A percentile compares a stretch with the other conserved stretches of the same genome.
Conservation (phyloP, 176 grass and related monocot genomes). For the Secale cereale region DNA sequence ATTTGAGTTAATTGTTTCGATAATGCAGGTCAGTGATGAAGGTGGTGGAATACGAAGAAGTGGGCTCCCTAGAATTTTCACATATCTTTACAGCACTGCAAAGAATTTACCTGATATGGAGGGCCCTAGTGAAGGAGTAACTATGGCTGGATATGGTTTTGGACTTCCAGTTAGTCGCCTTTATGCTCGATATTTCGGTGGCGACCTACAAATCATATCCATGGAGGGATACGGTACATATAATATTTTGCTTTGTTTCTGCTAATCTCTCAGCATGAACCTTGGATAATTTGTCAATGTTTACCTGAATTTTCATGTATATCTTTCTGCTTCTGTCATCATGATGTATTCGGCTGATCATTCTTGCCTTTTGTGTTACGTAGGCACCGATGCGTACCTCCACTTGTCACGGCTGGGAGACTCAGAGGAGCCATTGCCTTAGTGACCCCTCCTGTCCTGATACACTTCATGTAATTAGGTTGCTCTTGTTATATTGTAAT, state of each 20-base stretch:
- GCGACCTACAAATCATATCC: constrained; percentile 92
- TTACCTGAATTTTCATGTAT: background rate
- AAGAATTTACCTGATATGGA: constrained; percentile 62
- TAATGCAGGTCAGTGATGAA: constrained; percentile 88
- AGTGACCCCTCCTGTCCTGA: background rate
- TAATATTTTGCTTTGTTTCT: constrained; percentile 3
- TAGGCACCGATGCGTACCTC: constrained; percentile 97
- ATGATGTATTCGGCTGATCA: background rate
- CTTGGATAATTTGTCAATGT: background rate
- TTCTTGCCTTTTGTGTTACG: background rate
- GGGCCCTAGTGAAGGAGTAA: constrained; percentile 58
- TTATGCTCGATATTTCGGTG: constrained; percentile 96
- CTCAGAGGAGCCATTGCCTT: constrained; percentile 87
- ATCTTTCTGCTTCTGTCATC: background rate
- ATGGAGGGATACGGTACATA: constrained; percentile 99
- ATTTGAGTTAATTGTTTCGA: background rate
- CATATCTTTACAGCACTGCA: constrained; percentile 96
- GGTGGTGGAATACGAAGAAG: constrained; percentile 96
- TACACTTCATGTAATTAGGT: constrained; percentile 22
- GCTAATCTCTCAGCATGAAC: background rate
- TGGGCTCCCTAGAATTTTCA: constrained; percentile 91
- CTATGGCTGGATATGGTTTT: constrained; percentile 95
- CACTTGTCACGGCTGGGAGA: constrained; percentile 90
- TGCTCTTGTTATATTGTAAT: constrained; percentile 19
- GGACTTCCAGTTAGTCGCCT: constrained; percentile 91